Evolutionary conservation across 1,139 yeast genomes (phyloP).

Genomic region (Taphrina confusa): DNA sequence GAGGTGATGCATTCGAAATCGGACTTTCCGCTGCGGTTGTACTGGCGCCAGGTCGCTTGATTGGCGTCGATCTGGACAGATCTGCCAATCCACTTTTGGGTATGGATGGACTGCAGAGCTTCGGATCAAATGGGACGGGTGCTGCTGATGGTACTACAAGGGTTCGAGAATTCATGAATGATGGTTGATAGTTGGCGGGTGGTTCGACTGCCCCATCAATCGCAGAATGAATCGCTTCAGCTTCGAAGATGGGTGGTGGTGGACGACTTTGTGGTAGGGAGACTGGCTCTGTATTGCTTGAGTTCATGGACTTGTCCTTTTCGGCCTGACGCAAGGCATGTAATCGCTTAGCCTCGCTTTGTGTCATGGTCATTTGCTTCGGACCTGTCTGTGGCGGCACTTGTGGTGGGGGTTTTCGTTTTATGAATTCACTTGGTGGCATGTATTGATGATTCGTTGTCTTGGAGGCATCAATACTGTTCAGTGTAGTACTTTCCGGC

Average conservation of each 20-base stretch:
- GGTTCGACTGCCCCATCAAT: constrained; percentile 23
- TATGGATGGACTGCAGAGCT: constrained; percentile 21
- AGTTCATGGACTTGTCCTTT: background rate
- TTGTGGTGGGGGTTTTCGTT: background rate
- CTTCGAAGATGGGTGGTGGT: constrained; percentile 12
- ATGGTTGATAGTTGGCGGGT: constrained; percentile 17
- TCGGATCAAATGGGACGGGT: constrained; percentile 29
- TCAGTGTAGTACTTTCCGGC: background rate
- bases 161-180: constrained; percentile 28
- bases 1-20: constrained; percentile 6
- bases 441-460: background rate
- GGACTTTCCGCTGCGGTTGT: constrained; percentile 18
- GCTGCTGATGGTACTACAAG: constrained; percentile 16
- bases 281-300: background rate
- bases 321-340: constrained; percentile 24
- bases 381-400: background rate
- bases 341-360: constrained; percentile 25
- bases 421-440: constrained; percentile 24
- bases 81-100: constrained; percentile 23
- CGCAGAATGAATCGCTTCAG: constrained; percentile 15
- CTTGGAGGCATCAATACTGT: background rate
- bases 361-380: constrained; percentile 19
- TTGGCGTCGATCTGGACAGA: constrained; percentile 31
- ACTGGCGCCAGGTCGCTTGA: constrained; percentile 32
- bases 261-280: background rate